phyloP scores from a whole-genome alignment of 1,284 basidiomycete genomes.

The Takashimella tepidaria region DNA sequence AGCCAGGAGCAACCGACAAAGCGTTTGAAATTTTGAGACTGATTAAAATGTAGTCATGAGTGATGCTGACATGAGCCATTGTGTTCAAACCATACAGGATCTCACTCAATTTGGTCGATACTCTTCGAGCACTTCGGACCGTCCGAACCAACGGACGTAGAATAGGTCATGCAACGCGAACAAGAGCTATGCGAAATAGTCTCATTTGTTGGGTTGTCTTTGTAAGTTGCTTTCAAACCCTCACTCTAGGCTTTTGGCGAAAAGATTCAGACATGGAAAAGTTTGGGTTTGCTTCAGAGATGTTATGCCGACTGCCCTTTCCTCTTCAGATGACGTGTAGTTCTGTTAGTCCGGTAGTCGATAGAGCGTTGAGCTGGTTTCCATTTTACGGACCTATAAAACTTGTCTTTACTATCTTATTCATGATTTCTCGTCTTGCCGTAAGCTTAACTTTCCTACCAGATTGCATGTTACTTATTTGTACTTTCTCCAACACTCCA shows the following conservation, averaged over 20 bases:
- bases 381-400: conserved; percentile 35
- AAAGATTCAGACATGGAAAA: too few relatives aligned
- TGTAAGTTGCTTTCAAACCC: conserved; percentile 21
- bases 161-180: conserved; percentile 25
- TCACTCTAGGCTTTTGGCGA: too few relatives aligned
- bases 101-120: conserved; percentile 26
- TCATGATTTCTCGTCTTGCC: conserved; percentile 21
- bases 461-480: background rate
- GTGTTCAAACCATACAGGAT: conserved; percentile 19
- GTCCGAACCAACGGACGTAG: conserved; percentile 29
- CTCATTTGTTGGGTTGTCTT: conserved; percentile 33
- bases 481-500: background rate
- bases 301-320: too few relatives aligned
- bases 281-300: too few relatives aligned
- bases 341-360: conserved; percentile 9
- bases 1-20: too few relatives aligned
- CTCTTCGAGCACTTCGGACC: conserved; percentile 27
- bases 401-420: conserved; percentile 12
- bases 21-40: too few relatives aligned
- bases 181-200: conserved; percentile 25
- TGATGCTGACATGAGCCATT: too few relatives aligned
- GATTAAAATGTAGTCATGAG: too few relatives aligned
- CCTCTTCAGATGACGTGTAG: conserved; percentile 10
- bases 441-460: conserved; percentile 12
- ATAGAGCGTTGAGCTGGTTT: conserved; percentile 29